A percentile compares a stretch with the other conserved stretches of the same genome.
These are phyloP conservation scores for Albugo laibachii DNA, from an alignment of 352 stramenopile species.

Conservation along the genomic window DNA sequence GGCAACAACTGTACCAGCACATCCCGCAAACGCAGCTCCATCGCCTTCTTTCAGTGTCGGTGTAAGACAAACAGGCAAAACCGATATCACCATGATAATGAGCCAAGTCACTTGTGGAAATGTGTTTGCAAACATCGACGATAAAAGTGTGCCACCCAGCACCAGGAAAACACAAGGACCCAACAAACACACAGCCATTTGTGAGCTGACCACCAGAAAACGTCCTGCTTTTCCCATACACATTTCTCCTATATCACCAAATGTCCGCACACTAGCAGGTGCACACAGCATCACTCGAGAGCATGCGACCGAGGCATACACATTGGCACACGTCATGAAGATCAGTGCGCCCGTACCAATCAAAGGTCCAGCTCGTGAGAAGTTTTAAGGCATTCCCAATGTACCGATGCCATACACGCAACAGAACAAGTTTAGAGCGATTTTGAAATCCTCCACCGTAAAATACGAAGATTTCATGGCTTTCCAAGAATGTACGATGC, in stretches of 20 bases:
- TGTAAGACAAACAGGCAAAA: slow-evolving; percentile 10
- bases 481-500: too few relatives aligned
- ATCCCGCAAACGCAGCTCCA: slow-evolving; percentile 5
- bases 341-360: slow-evolving; percentile 4
- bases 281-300: slow-evolving; percentile 9
- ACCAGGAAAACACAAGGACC: slow-evolving; percentile 9
- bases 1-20: slow-evolving; percentile 6
- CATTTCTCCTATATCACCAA: slow-evolving; percentile 9
- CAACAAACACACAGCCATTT: slow-evolving; percentile 8
- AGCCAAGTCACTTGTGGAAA: slow-evolving; percentile 6
- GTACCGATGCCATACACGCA: slow-evolving; percentile 10
- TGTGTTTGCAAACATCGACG: slow-evolving; percentile 6
- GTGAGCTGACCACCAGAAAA: slow-evolving; percentile 5
- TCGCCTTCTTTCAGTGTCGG: slow-evolving; percentile 10
- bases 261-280: slow-evolving; percentile 8
- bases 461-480: slow-evolving; percentile 3
- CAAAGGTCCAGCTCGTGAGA: slow-evolving; percentile 6
- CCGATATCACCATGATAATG: slow-evolving; percentile 7
- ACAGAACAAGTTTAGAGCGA: slow-evolving; percentile 10
- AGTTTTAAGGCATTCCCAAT: slow-evolving; percentile 11
- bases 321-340: slow-evolving; percentile 10
- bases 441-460: slow-evolving; percentile 9
- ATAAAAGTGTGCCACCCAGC: slow-evolving; percentile 5
- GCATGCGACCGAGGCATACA: slow-evolving; percentile 7
- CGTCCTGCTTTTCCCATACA: slow-evolving; percentile 7